A percentile compares a stretch with the other conserved stretches of the same genome.
Evolutionary conservation across 2,329 filamentous ascomycete species (phyloP).

Genomic region (Pseudogymnoascus verrucosus): DNA sequence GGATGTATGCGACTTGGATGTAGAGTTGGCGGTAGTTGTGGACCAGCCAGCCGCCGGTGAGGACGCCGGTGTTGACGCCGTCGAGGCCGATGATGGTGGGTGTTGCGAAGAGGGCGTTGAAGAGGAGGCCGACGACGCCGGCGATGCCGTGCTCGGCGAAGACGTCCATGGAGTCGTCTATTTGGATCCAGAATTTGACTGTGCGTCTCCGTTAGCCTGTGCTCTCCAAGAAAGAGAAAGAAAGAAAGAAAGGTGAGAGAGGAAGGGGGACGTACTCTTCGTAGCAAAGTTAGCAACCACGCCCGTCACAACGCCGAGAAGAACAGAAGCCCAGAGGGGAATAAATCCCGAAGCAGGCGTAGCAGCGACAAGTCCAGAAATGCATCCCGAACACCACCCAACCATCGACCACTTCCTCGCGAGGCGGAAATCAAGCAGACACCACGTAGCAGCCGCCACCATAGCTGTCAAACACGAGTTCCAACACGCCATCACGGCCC

Average conservation of each 20-base stretch:
- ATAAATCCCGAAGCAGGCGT: conserved; percentile 63
- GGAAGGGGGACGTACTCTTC: conserved; percentile 38
- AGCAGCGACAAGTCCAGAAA: conserved; percentile 62
- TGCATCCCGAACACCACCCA: conserved; percentile 64
- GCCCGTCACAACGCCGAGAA: conserved; percentile 59
- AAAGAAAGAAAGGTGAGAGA: too few relatives aligned
- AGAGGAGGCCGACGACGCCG: conserved; percentile 60
- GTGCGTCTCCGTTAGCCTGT: conserved; percentile 13
- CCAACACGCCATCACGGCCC: conserved; percentile 95
- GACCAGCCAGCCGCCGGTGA: conserved; percentile 63
- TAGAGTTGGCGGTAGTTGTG: conserved; percentile 68
- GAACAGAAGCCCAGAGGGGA: conserved; percentile 57
- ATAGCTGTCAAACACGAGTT: conserved; percentile 90
- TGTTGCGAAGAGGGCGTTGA: conserved; percentile 66
- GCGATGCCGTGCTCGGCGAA: conserved; percentile 65
- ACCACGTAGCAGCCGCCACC: conserved; percentile 90
- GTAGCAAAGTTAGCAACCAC: conserved; percentile 61
- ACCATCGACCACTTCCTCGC: conserved; percentile 87
- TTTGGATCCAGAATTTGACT: conserved; percentile 44
- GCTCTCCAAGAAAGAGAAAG: too few relatives aligned
- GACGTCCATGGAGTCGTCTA: conserved; percentile 65
- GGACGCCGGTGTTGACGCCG: conserved; percentile 61
- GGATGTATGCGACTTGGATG: conserved; percentile 71
- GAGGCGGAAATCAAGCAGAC: conserved; percentile 88
- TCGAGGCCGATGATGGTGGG: conserved; percentile 67